phyloP scores from a whole-genome alignment of 129 eudicot genomes.

The Deinandra increscens region DNA sequence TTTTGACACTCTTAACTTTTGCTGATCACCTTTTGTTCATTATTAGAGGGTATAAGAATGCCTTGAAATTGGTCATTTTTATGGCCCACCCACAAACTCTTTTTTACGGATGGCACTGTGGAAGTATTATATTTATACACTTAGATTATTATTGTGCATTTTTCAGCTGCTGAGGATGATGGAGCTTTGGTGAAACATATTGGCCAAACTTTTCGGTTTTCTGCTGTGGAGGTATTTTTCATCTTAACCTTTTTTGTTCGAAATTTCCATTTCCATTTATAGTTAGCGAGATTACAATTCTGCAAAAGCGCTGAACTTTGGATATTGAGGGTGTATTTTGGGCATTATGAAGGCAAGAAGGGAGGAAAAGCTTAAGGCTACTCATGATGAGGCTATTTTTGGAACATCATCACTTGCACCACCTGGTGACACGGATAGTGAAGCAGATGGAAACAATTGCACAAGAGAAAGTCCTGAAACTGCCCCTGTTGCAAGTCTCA shows the following conservation, averaged over 20 bases:
- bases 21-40: not conserved
- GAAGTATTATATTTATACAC: not conserved
- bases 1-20: conserved; percentile 2
- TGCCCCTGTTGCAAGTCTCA: conserved; percentile 55
- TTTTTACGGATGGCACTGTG: not conserved
- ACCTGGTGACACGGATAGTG: conserved; percentile 54
- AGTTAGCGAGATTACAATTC: not conserved
- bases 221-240: conserved; percentile 70
- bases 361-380: conserved; percentile 73
- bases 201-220: conserved; percentile 81
- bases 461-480: conserved; percentile 33
- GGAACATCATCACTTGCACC: conserved; percentile 66
- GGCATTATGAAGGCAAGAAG: conserved; percentile 56
- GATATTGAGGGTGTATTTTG: conserved; percentile 4
- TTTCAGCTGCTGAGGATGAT: conserved; percentile 78
- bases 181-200: conserved; percentile 65
- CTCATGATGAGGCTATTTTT: conserved; percentile 95
- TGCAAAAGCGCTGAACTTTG: not conserved
- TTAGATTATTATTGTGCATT: conserved; percentile 9
- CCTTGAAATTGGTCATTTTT: not conserved
- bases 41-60: not conserved
- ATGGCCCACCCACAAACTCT: not conserved
- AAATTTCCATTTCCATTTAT: not conserved
- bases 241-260: not conserved
- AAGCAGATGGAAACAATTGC: conserved; percentile 39